A percentile compares a stretch with the other conserved stretches of the same genome.
phyloP scores from a whole-genome alignment of 257 asterid species.

The Nyctanthes arbortristis region DNA sequence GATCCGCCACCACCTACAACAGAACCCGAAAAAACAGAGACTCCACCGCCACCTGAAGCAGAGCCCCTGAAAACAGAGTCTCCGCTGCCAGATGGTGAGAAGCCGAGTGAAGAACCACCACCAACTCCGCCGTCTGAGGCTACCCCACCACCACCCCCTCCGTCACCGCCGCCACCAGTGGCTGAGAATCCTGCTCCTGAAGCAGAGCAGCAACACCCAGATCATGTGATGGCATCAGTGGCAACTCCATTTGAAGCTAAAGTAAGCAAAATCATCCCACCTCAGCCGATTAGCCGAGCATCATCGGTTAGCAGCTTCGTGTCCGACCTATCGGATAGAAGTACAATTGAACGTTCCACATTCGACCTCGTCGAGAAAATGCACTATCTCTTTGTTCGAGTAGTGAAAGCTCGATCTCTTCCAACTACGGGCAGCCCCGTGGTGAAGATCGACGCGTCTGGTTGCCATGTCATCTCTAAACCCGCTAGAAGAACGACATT shows the following conservation, averaged over 20 bases:
- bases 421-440: conserved; percentile 73
- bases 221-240: conserved; percentile 52
- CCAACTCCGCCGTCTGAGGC: conserved; percentile 31
- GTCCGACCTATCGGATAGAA: conserved; percentile 63
- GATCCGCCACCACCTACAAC: conserved; percentile 15
- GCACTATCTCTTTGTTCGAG: conserved; percentile 78
- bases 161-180: conserved; percentile 18
- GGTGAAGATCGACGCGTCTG: conserved; percentile 68
- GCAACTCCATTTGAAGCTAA: conserved; percentile 42
- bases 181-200: conserved; percentile 19
- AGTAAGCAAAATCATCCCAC: conserved; percentile 44
- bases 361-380: conserved; percentile 89
- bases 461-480: conserved; percentile 59
- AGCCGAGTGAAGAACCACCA: conserved; percentile 32
- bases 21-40: conserved; percentile 23
- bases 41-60: conserved; percentile 17
- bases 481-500: conserved; percentile 63
- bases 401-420: conserved; percentile 74
- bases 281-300: conserved; percentile 67
- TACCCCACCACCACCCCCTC: conserved; percentile 21
- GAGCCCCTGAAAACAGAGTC: too few species aligned
- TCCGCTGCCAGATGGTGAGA: conserved; percentile 20
- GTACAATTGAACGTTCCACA: conserved; percentile 61
- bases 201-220: conserved; percentile 25
- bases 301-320: conserved; percentile 73